phyloP scores from a whole-genome alignment of 352 stramenopile genomes.

The Blastocystis sp. region DNA sequence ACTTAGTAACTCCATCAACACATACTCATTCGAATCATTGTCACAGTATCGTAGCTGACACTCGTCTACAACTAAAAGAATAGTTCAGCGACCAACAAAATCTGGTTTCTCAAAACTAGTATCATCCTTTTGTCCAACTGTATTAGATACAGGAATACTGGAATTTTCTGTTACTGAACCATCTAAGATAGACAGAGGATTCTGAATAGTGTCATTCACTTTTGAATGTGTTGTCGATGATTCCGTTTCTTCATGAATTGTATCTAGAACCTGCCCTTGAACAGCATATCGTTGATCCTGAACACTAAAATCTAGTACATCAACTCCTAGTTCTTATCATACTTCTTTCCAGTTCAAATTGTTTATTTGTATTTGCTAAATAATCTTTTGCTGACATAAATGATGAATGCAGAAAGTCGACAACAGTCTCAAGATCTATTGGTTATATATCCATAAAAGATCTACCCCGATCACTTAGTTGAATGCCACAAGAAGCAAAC shows the following conservation, averaged over 20 bases:
- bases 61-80: not conserved
- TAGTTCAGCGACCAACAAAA: not conserved
- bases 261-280: not conserved
- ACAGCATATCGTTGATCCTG: not conserved
- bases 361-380: not conserved
- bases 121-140: not conserved
- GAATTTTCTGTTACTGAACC: not conserved
- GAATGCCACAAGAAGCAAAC: not conserved
- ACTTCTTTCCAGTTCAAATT: not conserved
- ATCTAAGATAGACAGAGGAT: not conserved
- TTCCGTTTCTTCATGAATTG: constrained; percentile 37
- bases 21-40: constrained; percentile 54
- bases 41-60: constrained; percentile 1
- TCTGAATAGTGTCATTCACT: not conserved
- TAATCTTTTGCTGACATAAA: not conserved
- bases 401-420: not conserved
- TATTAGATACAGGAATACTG: not conserved
- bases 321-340: not conserved
- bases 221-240: constrained; percentile 1
- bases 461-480: not conserved
- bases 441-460: not conserved
- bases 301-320: not conserved
- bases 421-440: constrained; percentile 6
- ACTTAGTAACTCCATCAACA: not conserved
- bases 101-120: not conserved